phyloP scores from a whole-genome alignment of 192 early-diverging fungal genomes.

The Backusella psychrophila region DNA sequence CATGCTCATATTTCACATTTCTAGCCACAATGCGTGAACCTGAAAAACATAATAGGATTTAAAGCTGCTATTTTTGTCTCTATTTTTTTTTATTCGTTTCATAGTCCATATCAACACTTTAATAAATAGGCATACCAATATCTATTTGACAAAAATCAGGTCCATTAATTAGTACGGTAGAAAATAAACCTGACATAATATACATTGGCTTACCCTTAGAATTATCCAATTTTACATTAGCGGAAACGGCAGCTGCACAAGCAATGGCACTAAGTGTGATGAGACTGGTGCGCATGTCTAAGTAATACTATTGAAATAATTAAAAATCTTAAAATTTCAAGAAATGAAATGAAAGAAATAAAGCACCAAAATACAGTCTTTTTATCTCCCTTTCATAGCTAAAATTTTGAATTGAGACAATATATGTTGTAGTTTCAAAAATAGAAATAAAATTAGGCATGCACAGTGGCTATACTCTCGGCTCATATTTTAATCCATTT shows the following conservation, averaged over 20 bases:
- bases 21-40: neutral
- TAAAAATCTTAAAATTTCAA: neutral
- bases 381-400: neutral
- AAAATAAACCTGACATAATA: neutral
- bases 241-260: neutral
- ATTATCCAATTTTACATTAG: neutral
- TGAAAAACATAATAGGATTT: neutral
- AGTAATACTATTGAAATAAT: neutral
- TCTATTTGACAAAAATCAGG: neutral
- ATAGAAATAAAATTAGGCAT: neutral
- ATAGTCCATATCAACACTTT: neutral
- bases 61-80: neutral
- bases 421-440: neutral
- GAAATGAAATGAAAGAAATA: neutral
- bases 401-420: neutral
- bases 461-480: neutral
- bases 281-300: neutral
- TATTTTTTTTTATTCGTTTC: neutral
- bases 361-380: neutral
- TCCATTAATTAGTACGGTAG: neutral
- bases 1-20: neutral
- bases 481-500: neutral
- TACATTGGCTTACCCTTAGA: neutral
- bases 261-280: neutral
- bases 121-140: neutral